Conservation (phyloP, 768 basidiomycete genomes). For the Mycena chlorophos region DNA sequence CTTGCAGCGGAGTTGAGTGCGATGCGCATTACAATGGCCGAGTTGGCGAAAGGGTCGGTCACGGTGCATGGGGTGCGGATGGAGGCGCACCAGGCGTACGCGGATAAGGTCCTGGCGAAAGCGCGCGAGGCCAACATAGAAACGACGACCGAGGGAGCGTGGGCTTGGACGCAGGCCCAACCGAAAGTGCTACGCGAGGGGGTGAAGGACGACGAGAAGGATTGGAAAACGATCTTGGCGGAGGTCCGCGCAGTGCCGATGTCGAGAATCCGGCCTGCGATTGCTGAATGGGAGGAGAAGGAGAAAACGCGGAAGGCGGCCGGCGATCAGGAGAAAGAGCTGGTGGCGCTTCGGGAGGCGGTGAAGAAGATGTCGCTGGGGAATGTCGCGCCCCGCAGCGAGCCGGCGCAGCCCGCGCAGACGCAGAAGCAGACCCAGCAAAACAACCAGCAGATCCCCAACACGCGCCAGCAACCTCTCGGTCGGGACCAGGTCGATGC, state of each 20-base stretch:
- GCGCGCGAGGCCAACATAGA: not conserved
- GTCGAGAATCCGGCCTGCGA: not conserved
- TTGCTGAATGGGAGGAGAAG: not conserved
- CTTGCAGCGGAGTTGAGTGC: conserved; percentile 4
- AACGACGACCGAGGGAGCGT: not conserved
- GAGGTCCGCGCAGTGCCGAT: not conserved
- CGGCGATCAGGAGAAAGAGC: not conserved
- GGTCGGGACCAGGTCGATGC: no score
- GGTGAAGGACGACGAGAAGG: not conserved
- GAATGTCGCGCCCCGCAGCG: not conserved
- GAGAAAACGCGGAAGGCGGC: not conserved
- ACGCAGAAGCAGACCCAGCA: no score
- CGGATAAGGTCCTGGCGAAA: not conserved
- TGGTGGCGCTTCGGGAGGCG: not conserved
- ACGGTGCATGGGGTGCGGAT: not conserved
- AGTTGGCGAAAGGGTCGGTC: conserved; percentile 2
- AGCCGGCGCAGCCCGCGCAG: no score
- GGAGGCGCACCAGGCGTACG: conserved; percentile 2
- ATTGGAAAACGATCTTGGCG: not conserved
- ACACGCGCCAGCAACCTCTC: no score
- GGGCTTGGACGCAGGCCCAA: not conserved
- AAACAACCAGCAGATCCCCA: no score
- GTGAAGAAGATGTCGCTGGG: not conserved
- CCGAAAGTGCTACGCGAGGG: not conserved
- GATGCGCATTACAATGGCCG: conserved; percentile 7